Percentiles rank a stretch among this genome's conserved stretches.
Evolutionary conservation across 495 filamentous ascomycete species (phyloP).

Genomic region (Penicillium diatomitis): DNA sequence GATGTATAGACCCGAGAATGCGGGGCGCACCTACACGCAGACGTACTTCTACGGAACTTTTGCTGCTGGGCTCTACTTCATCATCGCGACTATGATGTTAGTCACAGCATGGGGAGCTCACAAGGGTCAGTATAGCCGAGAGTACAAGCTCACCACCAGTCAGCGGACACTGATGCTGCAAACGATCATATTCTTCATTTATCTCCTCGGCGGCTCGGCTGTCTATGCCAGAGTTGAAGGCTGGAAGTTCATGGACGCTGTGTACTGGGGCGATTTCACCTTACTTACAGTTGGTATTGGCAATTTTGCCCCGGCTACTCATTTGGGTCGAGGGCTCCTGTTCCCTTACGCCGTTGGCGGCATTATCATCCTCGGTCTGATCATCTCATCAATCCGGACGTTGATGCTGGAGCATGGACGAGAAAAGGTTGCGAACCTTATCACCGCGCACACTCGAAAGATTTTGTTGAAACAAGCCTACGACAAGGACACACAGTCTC

Average conservation of each 20-base stretch:
- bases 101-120: slow-evolving; percentile 60
- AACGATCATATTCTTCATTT: slow-evolving; percentile 68
- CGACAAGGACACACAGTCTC: slow-evolving; percentile 5
- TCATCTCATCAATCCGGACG: slow-evolving; percentile 72
- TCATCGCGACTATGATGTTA: slow-evolving; percentile 61
- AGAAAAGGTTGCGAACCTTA: slow-evolving; percentile 55
- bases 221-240: slow-evolving; percentile 64
- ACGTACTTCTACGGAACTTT: slow-evolving; percentile 77
- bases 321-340: slow-evolving; percentile 55
- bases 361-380: slow-evolving; percentile 73
- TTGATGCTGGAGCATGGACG: slow-evolving; percentile 72
- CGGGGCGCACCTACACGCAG: slow-evolving; percentile 37
- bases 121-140: slow-evolving; percentile 52
- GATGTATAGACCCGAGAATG: slow-evolving; percentile 13
- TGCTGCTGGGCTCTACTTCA: slow-evolving; percentile 65
- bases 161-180: slow-evolving; percentile 85
- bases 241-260: slow-evolving; percentile 69
- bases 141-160: slow-evolving; percentile 61
- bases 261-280: slow-evolving; percentile 81
- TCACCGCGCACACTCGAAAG: slow-evolving; percentile 60
- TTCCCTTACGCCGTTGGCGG: slow-evolving; percentile 77
- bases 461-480: slow-evolving; percentile 35
- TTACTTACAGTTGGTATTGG: slow-evolving; percentile 79
- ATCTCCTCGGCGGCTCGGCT: slow-evolving; percentile 63
- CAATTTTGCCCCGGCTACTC: slow-evolving; percentile 53